phyloP scores from a whole-genome alignment of 805 yeast species.

The Wickerhamiella vanderwaltii region DNA sequence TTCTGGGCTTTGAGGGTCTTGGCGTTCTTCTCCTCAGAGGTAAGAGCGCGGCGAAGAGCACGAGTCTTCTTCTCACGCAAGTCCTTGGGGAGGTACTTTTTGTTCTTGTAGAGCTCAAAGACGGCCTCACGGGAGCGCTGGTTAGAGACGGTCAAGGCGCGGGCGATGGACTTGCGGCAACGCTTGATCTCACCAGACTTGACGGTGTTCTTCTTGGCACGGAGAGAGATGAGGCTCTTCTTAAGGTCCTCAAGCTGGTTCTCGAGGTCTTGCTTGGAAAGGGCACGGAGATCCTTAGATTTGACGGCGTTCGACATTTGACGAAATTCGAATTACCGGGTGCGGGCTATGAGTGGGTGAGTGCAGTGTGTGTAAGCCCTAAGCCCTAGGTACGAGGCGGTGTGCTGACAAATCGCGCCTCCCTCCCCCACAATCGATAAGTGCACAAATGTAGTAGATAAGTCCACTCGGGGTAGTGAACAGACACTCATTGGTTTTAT shows the following conservation, averaged over 20 bases:
- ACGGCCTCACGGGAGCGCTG: constrained; percentile 91
- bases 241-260: constrained; percentile 88
- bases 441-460: too few species aligned
- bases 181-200: constrained; percentile 85
- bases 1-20: constrained; percentile 83
- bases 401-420: too few species aligned
- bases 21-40: constrained; percentile 71
- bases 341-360: constrained; percentile 7
- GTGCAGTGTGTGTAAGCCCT: constrained; percentile 2
- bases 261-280: constrained; percentile 94
- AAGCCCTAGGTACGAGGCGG: too few species aligned
- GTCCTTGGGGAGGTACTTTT: constrained; percentile 92
- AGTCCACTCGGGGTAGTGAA: too few species aligned
- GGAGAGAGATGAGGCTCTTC: constrained; percentile 90
- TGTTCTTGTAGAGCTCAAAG: constrained; percentile 79
- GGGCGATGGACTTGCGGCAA: constrained; percentile 97
- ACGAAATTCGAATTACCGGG: background rate
- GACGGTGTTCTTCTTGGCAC: constrained; percentile 64
- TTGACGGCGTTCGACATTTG: constrained; percentile 35
- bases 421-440: too few species aligned
- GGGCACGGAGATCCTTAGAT: constrained; percentile 92
- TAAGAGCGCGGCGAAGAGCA: constrained; percentile 95
- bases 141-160: constrained; percentile 94
- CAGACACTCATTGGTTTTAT: too few species aligned
- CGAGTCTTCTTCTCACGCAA: constrained; percentile 99